phyloP scores from a whole-genome alignment of 2,329 filamentous ascomycete species.

The Diaporthe sp. region DNA sequence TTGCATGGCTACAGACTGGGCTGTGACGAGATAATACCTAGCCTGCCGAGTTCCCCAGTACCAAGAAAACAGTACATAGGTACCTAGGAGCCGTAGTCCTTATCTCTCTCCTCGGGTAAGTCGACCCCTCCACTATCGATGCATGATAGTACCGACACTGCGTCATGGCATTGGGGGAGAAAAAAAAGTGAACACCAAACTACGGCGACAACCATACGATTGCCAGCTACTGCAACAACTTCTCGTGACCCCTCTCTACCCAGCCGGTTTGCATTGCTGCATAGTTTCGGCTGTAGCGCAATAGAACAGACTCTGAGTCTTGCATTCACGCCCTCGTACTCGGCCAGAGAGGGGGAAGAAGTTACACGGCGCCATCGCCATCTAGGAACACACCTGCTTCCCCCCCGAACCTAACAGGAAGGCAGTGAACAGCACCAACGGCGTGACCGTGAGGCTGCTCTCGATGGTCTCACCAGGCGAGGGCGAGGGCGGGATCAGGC shows the following conservation, averaged over 20 bases:
- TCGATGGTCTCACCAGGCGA: slow-evolving; percentile 47
- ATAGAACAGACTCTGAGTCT: not conserved
- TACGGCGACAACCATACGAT: not conserved
- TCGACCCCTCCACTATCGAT: not conserved
- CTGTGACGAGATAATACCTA: too few species aligned
- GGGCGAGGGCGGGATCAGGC: slow-evolving; percentile 12
- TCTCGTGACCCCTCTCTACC: not conserved
- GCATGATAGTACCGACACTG: not conserved
- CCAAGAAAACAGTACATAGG: not conserved
- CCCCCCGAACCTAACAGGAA: not conserved
- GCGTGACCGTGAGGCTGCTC: not conserved
- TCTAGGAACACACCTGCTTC: not conserved
- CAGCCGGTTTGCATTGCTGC: not conserved
- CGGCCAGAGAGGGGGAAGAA: not conserved
- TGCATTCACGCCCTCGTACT: not conserved
- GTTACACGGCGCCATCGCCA: not conserved
- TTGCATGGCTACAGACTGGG: not conserved
- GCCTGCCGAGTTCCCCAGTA: too few species aligned
- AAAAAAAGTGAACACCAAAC: not conserved
- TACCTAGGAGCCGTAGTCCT: not conserved
- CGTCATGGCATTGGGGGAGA: slow-evolving; percentile 1
- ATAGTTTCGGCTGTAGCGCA: not conserved
- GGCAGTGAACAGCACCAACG: not conserved
- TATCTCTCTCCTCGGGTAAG: too few species aligned
- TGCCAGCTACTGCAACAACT: not conserved